Evolutionary conservation across 371 early-diverging fungal genomes (phyloP).

Genomic region (Mucor mucedo): DNA sequence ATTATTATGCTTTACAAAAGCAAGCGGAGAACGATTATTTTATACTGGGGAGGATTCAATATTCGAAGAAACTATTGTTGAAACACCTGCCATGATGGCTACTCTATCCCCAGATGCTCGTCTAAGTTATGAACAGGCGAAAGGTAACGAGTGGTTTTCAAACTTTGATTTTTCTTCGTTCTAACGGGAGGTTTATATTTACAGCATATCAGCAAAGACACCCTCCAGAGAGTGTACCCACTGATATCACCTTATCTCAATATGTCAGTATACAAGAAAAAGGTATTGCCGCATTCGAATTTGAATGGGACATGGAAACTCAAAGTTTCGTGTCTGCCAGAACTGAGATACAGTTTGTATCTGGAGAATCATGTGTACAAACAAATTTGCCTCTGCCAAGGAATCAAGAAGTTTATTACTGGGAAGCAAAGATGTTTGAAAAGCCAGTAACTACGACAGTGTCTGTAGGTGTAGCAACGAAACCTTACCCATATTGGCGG

Average conservation of each 20-base stretch:
- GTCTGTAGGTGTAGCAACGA: slow-evolving; percentile 70
- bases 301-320: slow-evolving; percentile 71
- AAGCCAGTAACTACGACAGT: slow-evolving; percentile 62
- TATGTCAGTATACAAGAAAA: slow-evolving; percentile 79
- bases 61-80: slow-evolving; percentile 38
- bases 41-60: slow-evolving; percentile 39
- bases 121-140: slow-evolving; percentile 55
- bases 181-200: not conserved
- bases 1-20: slow-evolving; percentile 51
- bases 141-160: slow-evolving; percentile 28
- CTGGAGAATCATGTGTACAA: slow-evolving; percentile 78
- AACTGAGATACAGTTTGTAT: slow-evolving; percentile 76
- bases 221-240: slow-evolving; percentile 69
- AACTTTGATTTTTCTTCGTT: not conserved
- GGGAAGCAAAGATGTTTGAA: slow-evolving; percentile 78
- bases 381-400: slow-evolving; percentile 84
- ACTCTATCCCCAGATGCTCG: slow-evolving; percentile 51
- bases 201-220: slow-evolving; percentile 56
- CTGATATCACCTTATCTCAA: slow-evolving; percentile 71
- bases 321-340: slow-evolving; percentile 71
- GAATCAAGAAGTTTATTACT: slow-evolving; percentile 78
- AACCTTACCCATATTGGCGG: slow-evolving; percentile 71
- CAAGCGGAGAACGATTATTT: slow-evolving; percentile 45
- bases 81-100: slow-evolving; percentile 46
- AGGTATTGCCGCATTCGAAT: slow-evolving; percentile 86